Evolutionary conservation across 2,329 filamentous ascomycete genomes (phyloP).

Genomic region (Aspergillus luchuensis): DNA sequence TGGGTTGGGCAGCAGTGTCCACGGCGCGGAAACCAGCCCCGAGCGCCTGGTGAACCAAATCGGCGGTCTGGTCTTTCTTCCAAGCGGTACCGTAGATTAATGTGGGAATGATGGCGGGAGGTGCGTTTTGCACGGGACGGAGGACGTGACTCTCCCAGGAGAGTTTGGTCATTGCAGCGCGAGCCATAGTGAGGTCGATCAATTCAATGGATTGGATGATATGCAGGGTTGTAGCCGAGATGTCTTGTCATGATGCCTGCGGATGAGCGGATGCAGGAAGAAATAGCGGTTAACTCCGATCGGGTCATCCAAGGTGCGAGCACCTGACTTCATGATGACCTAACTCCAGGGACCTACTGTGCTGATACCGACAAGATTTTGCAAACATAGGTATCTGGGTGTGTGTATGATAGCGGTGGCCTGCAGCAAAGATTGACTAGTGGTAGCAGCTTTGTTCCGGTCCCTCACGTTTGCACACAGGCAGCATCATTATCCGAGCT

Average conservation of each 20-base stretch:
- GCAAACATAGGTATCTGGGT: background rate
- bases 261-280: background rate
- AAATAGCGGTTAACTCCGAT: background rate
- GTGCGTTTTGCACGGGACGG: slow-evolving; percentile 27
- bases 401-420: background rate
- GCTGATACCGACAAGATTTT: background rate
- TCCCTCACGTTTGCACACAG: slow-evolving; percentile 1
- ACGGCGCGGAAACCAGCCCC: slow-evolving; percentile 69
- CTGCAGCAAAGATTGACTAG: background rate
- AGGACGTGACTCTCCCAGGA: slow-evolving; percentile 37
- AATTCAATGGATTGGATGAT: background rate
- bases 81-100: slow-evolving; percentile 82
- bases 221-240: background rate
- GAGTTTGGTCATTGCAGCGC: slow-evolving; percentile 27
- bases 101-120: slow-evolving; percentile 38
- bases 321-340: slow-evolving; percentile 18
- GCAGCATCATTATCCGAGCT: slow-evolving; percentile 14
- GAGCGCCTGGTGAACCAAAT: slow-evolving; percentile 69
- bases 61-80: slow-evolving; percentile 70
- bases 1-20: slow-evolving; percentile 77
- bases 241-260: background rate
- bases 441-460: background rate
- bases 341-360: background rate
- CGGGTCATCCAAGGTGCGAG: background rate
- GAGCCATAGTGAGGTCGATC: slow-evolving; percentile 20